Evolutionary conservation across 192 early-diverging fungal genomes (phyloP).

Genomic region (Backusella tarrabulga): DNA sequence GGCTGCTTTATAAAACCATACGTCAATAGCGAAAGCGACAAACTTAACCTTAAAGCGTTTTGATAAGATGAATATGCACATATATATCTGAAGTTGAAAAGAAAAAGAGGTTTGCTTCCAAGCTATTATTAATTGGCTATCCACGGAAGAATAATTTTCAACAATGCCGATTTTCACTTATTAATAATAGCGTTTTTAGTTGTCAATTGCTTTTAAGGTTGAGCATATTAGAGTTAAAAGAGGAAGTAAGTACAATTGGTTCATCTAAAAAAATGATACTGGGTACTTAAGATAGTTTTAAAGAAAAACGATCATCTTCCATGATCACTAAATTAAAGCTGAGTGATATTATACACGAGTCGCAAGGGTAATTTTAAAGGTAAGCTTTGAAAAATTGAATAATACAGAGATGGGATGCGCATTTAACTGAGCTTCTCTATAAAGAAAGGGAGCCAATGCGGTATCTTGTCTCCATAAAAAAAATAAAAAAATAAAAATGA

Average conservation of each 20-base stretch:
- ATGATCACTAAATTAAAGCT: no score
- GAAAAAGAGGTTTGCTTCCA: background rate
- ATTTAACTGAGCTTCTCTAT: background rate
- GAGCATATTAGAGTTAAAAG: background rate
- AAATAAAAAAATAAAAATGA: no score
- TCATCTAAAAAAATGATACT: no score
- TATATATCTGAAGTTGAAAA: background rate
- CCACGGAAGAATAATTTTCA: background rate
- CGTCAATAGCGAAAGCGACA: background rate
- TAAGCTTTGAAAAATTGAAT: no score
- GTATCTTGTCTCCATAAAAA: background rate
- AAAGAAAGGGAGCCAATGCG: background rate
- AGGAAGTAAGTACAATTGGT: no score
- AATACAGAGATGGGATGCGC: no score
- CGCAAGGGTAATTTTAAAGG: no score
- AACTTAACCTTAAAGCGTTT: background rate
- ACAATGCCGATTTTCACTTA: background rate
- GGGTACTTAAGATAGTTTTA: no score
- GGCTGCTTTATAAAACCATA: no score
- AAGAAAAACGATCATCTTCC: no score
- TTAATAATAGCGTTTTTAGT: background rate
- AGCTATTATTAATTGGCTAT: background rate
- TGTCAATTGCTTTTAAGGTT: background rate
- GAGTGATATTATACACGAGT: no score
- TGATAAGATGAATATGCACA: background rate